These are phyloP conservation scores for Coniochaeta hoffmannii DNA, from an alignment of 2,329 filamentous ascomycete genomes.

Conservation along the genomic window DNA sequence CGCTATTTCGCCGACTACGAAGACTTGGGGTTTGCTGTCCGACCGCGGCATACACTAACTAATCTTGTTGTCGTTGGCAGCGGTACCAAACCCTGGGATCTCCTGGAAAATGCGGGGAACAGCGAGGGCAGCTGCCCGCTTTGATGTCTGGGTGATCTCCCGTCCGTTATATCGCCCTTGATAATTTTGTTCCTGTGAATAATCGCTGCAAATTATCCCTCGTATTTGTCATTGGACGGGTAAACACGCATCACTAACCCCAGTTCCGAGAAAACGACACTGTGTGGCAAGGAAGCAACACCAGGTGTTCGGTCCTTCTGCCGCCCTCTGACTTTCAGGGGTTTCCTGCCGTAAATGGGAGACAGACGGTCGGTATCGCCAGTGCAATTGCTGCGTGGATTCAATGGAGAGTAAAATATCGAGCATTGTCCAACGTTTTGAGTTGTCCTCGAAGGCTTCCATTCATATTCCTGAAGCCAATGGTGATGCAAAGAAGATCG, in stretches of 20 bases:
- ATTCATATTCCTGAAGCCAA: background rate
- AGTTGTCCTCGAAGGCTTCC: background rate
- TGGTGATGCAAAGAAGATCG: background rate
- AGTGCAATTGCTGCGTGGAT: no score
- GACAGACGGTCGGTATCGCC: background rate
- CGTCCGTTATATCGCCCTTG: background rate
- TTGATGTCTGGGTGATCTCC: background rate
- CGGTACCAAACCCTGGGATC: background rate
- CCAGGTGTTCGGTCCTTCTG: background rate
- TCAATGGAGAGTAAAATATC: background rate
- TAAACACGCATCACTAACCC: background rate
- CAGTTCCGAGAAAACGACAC: background rate
- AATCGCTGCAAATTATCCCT: background rate
- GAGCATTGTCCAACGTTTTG: no score
- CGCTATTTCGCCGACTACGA: background rate
- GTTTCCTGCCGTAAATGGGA: background rate
- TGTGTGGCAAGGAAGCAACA: background rate
- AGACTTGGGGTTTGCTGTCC: no score
- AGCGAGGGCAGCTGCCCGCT: background rate
- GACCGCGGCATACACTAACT: background rate
- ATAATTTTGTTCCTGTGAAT: no score
- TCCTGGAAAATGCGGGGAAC: conserved; percentile 1
- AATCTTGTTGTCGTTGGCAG: no score
- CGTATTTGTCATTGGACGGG: background rate
- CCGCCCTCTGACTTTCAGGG: no score